Base-by-base conservation (phyloP, 805 yeast genomes). In the Wickerhamomyces canadensis region DNA sequence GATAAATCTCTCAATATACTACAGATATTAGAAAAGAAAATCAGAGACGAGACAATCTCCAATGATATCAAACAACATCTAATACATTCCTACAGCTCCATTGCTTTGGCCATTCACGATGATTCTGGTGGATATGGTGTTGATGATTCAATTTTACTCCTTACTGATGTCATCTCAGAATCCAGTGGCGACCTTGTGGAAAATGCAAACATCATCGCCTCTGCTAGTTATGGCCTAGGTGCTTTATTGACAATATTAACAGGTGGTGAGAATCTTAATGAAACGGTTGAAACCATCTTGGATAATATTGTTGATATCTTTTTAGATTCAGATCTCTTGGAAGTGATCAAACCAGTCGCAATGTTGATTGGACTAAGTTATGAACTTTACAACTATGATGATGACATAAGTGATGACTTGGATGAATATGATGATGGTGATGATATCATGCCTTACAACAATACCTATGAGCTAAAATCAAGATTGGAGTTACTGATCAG, bases 401-500 rank as follows among this genome's bases (percentile, higher is more conserved):
- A 75, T 42, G 64, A 59, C n/a, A 65, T 57, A 2, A 66, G 57
- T 4, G 72, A 65, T 26, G 52, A 46, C 21, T 24, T 42, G 8
- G 60, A 50, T 8, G 65, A 57, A 1, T 65, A 63, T 12, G 68
- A 68, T 23, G 64, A 58, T 4, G 74, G 70, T 14, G 70, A 58
- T 42, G 65, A 67, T 42, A 63, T 64, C 14, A 63, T 67, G 42
- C 84, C 84, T 3, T 76, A 73, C 52, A 61, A 65, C 37, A 80
- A 78, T 43, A 70, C 67, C 23, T 77, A 69, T 34, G 71, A 70
- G 19, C 49, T 78, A 9, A 54, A 62, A 22, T 50, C 57, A 16
- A 62, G 62, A 4, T 54, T 75, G 22, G 61, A 63, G 19, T 58
- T 66, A 25, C 60, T 79, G 30, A 60, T 74, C 1, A 70, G 67